Evolutionary conservation across 1,284 basidiomycete species (phyloP), one percentile per base, ranked within the genome.

Genomic region (Marasmius tenuissimus): DNA sequence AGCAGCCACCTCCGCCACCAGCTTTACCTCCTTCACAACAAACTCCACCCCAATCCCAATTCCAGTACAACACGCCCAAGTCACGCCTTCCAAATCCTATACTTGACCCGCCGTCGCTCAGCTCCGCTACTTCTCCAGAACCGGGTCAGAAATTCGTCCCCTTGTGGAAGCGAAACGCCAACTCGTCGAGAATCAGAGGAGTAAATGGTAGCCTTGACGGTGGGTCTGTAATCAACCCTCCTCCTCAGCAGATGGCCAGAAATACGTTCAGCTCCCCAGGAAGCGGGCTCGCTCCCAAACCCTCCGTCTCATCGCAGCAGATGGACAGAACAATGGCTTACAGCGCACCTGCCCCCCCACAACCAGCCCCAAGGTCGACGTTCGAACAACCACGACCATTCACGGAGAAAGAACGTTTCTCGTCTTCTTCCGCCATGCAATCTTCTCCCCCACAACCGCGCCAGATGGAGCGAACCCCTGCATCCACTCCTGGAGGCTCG

Each of bases 101-200:
- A 4, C 55, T 42, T 14, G 55, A 42, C 34, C 12, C 16, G 1
- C 55, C 55, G 16, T 57, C 42, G 6, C 14, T 8, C 18, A 34
- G 11, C 20, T 27, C 55, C 4, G 14, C 52, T 38, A 51, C 49
- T 12, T 55, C 53, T 11, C 27, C 42, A 39, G 37, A 27, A 20
- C 27, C 40, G 16, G 34, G 48, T 20, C 49, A 54, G 22, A 58
- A 58, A 35, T 60, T 60, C 45, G 58, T 60, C 12, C 58, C 58
- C 1, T 39, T 60, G 9, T 60, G 58, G 58, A 60, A 60, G 34
- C 16, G 58, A 27, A 35, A 39, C 27, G 22, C 39, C 11, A 16
- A 16, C 22, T 42, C 38, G 8, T 10, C 39, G 39, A 34, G 40
- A 33, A 22, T 57, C 11, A 39, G n/a, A 33, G 20, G 35, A 7